phyloP scores from a whole-genome alignment of 108 stramenopile species.

The Chaetoceros tenuissimus region DNA sequence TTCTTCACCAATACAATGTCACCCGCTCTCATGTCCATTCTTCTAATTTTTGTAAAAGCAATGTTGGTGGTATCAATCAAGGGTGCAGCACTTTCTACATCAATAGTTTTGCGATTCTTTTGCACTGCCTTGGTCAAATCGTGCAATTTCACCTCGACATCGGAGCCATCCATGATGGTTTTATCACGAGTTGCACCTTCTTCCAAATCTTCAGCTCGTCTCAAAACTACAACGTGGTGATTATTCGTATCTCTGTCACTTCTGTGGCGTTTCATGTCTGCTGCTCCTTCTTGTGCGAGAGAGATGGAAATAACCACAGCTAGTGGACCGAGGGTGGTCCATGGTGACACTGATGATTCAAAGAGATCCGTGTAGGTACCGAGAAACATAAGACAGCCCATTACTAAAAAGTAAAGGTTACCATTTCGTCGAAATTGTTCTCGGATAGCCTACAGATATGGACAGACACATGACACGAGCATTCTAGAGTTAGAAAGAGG shows the following conservation, averaged over 20 bases:
- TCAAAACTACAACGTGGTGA: slow-evolving; percentile 47
- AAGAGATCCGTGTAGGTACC: slow-evolving; percentile 80
- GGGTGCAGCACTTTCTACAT: neutral
- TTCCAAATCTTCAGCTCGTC: slow-evolving; percentile 32
- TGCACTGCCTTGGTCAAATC: slow-evolving; percentile 14
- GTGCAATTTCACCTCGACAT: slow-evolving; percentile 7
- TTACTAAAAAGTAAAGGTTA: slow-evolving; percentile 93
- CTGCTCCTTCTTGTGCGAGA: slow-evolving; percentile 83
- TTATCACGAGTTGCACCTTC: slow-evolving; percentile 30
- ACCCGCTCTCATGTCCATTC: slow-evolving; percentile 81
- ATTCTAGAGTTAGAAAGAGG: too few species aligned
- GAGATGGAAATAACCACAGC: slow-evolving; percentile 80
- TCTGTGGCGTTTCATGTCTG: slow-evolving; percentile 81
- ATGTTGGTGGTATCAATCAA: slow-evolving; percentile 19
- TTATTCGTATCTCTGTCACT: slow-evolving; percentile 82
- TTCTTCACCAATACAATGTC: slow-evolving; percentile 86
- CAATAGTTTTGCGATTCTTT: slow-evolving; percentile 1
- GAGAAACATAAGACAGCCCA: slow-evolving; percentile 87
- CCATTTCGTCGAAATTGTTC: slow-evolving; percentile 85
- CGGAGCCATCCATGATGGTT: slow-evolving; percentile 6
- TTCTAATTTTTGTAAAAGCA: slow-evolving; percentile 52
- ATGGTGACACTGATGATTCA: slow-evolving; percentile 85
- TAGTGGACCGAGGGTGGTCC: slow-evolving; percentile 90
- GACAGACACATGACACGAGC: neutral
- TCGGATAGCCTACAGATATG: slow-evolving; percentile 38